Percentiles rank a stretch among this genome's conserved stretches.
phyloP scores from a whole-genome alignment of 169 alveolate genomes.

The Eimeria tenella region DNA sequence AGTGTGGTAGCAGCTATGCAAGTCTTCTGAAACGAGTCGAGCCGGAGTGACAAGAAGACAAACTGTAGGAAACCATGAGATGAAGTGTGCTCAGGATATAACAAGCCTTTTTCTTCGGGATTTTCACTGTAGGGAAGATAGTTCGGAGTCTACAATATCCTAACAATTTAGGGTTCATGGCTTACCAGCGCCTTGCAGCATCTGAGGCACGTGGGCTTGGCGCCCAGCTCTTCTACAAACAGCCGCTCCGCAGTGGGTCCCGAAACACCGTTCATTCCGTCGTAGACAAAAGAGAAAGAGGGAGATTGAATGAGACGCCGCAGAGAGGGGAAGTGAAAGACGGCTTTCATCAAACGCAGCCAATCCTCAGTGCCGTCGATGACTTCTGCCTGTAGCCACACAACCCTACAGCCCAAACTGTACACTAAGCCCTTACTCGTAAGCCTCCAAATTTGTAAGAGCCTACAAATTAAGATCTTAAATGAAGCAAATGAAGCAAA shows the following conservation, averaged over 20 bases:
- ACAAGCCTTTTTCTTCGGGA: no score
- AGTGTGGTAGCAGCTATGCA: not conserved
- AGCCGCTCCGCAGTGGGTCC: constrained; percentile 95
- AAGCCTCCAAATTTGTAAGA: no score
- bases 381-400: constrained; percentile 86
- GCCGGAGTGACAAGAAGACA: no score
- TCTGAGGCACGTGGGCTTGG: constrained; percentile 35
- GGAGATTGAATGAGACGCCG: constrained; percentile 86
- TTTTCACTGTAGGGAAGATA: no score
- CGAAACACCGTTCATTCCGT: constrained; percentile 95
- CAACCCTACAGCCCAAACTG: not conserved
- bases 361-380: constrained; percentile 92
- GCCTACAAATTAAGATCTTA: no score
- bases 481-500: not conserved
- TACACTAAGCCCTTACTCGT: no score
- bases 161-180: no score
- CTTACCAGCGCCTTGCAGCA: constrained; percentile 40
- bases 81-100: no score
- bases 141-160: no score
- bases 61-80: no score
- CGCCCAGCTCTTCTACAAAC: constrained; percentile 90
- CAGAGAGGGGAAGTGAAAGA: constrained; percentile 93
- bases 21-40: not conserved
- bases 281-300: constrained; percentile 92
- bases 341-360: constrained; percentile 87